phyloP scores from a whole-genome alignment of 2,329 filamentous ascomycete genomes.

The Xylaria sp. region DNA sequence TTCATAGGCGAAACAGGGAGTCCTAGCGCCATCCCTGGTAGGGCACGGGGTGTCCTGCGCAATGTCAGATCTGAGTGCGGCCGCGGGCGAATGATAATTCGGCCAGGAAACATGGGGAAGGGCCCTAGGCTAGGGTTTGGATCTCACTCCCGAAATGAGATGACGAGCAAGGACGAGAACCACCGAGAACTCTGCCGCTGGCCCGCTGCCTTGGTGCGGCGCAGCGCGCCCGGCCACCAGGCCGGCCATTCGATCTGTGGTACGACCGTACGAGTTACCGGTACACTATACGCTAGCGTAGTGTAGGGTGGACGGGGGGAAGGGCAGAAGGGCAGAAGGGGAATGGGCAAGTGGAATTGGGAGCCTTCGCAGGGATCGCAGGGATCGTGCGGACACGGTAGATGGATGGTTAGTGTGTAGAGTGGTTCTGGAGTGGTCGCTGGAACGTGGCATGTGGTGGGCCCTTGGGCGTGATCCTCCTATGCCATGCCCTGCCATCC shows the following conservation, averaged over 20 bases:
- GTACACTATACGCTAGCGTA: not conserved
- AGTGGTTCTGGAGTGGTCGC: constrained; percentile 19
- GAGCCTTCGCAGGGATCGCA: constrained; percentile 30
- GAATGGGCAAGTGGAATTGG: too few species aligned
- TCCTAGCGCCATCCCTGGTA: constrained; percentile 24
- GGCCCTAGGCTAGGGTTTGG: constrained; percentile 25
- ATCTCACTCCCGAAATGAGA: constrained; percentile 41
- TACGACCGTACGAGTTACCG: constrained; percentile 12
- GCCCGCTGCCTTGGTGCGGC: constrained; percentile 33
- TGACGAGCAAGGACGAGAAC: constrained; percentile 39
- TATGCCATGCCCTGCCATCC: constrained; percentile 28
- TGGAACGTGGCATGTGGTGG: constrained; percentile 39
- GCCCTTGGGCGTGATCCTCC: constrained; percentile 14
- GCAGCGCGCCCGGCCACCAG: constrained; percentile 19
- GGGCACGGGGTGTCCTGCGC: constrained; percentile 31
- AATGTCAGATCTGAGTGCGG: constrained; percentile 38
- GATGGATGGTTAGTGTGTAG: constrained; percentile 18
- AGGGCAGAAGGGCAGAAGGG: too few species aligned
- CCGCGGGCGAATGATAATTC: constrained; percentile 37
- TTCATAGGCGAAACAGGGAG: constrained; percentile 24
- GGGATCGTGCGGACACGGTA: constrained; percentile 35
- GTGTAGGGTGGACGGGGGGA: not conserved
- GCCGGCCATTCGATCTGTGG: constrained; percentile 13
- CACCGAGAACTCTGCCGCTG: constrained; percentile 39
- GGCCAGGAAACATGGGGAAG: constrained; percentile 38